phyloP scores from a whole-genome alignment of 192 early-diverging fungal species.

The Rhizophlyctis rosea region DNA sequence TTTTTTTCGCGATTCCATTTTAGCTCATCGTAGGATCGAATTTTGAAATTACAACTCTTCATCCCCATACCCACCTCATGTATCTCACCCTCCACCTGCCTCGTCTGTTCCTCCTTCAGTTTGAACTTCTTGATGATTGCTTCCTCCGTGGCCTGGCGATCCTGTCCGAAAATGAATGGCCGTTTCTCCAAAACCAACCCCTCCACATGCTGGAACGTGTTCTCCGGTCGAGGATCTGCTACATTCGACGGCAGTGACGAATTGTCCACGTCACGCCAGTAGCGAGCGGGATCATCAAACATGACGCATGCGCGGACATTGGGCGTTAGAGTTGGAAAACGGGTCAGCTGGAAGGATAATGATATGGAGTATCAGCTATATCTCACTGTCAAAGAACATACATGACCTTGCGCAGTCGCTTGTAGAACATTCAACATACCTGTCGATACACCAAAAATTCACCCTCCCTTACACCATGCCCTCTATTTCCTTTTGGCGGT shows the following conservation, averaged over 20 bases:
- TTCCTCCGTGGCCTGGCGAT: conserved; percentile 14
- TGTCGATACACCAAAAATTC: not conserved
- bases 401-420: no score
- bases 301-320: not conserved
- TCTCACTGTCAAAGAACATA: no score
- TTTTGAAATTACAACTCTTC: no score
- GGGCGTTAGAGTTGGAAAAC: not conserved
- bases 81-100: no score
- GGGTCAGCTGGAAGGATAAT: not conserved
- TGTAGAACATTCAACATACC: not conserved
- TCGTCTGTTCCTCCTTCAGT: conserved; percentile 20
- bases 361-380: no score
- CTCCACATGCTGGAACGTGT: not conserved
- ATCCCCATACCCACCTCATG: no score
- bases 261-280: no score
- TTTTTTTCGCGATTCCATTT: no score
- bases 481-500: not conserved
- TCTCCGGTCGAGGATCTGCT: not conserved
- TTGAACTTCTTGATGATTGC: conserved; percentile 18
- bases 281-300: no score
- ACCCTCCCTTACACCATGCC: not conserved
- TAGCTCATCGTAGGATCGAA: no score
- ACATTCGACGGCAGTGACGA: not conserved
- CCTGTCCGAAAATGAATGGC: not conserved
- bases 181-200: not conserved